These are phyloP conservation scores for Coemansia sp. DNA, from an alignment of 192 early-diverging fungal genomes.

Conservation along the genomic window DNA sequence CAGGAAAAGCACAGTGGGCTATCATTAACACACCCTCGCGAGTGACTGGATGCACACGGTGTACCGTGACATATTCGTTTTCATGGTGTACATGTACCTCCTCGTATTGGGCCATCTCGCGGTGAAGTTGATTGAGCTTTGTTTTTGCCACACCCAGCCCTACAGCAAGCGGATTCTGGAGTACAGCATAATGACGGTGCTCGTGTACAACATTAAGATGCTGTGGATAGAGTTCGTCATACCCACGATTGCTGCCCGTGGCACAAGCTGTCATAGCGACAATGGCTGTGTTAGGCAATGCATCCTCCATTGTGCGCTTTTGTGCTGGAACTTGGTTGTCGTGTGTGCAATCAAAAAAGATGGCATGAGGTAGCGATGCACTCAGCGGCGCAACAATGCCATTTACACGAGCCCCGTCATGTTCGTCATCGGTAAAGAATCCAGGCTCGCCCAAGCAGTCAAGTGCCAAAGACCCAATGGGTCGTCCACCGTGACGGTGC, in stretches of 20 bases:
- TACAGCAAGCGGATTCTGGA: constrained; percentile 56
- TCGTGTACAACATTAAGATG: constrained; percentile 89
- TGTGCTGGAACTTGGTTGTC: constrained; percentile 97
- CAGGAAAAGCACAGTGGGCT: constrained; percentile 81
- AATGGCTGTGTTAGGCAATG: constrained; percentile 87
- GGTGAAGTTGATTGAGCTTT: constrained; percentile 73
- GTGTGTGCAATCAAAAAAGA: constrained; percentile 99
- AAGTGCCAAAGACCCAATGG: constrained; percentile 83
- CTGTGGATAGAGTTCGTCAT: constrained; percentile 90
- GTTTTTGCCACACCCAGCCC: constrained; percentile 70
- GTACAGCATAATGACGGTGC: constrained; percentile 68
- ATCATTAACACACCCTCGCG: constrained; percentile 91
- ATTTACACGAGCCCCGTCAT: constrained; percentile 44
- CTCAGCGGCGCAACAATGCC: constrained; percentile 67
- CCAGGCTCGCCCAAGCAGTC: constrained; percentile 60
- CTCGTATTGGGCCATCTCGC: constrained; percentile 77
- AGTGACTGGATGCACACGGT: constrained; percentile 86
- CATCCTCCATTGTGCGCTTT: constrained; percentile 84
- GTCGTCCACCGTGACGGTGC: constrained; percentile 88
- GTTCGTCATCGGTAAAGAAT: constrained; percentile 45
- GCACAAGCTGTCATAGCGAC: constrained; percentile 90
- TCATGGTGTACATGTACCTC: constrained; percentile 98
- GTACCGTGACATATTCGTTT: constrained; percentile 89
- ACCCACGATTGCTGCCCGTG: constrained; percentile 94
- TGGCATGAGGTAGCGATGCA: constrained; percentile 83